Base-by-base conservation (phyloP, 179 eudicot species). In the Monotropa hypopitys region DNA sequence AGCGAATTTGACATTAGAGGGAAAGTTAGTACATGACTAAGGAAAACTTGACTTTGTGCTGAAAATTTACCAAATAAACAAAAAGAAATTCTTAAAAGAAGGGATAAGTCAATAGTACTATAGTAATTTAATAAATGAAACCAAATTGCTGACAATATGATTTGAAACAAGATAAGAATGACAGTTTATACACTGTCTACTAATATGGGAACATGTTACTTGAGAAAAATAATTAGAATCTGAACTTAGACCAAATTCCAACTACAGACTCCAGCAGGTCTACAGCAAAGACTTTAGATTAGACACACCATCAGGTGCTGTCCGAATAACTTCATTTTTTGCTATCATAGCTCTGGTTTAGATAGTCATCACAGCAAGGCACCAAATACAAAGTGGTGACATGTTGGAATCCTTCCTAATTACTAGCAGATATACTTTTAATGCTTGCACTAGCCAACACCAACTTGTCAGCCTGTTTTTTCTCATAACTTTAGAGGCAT, bases 1-100 rank as follows among this genome's bases (percentile, higher is more conserved):
- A 59, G 56, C 57, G 32, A 79, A 73, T 32, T 66, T n/a, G 7
- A 61, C 43, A 72, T 73, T 40, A 79, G 79, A 43, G 40, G 40
- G 26, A 47, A 73, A 54, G 54, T 70, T 15, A 23, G 32, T 8
- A 74, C 67, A 66, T 15, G 53, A 57, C 57, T 18, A 69, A 21
- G 23, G 15, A 69, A 32, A 51, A 7, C 32, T 23, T 7, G 3
- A 47, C 7, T n/a, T 16, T 33, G 30, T 16, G 43, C 62, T 5
- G 20, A 54, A 53, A 73, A 53, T 53, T 61, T 11, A 16, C 26
- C 28, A 61, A 26, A 61, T 3, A 61, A 50, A 73, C 23, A n/a
- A 51, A 30, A 18, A 53, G 12, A 2, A 72, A 49, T 5, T 28
- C 18, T 73, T 32, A 10, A 35, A 10, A 18, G 3, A 30, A 32